A percentile compares a stretch with the other conserved stretches of the same genome.
These are phyloP conservation scores for Blastomyces silverae DNA, from an alignment of 2,329 filamentous ascomycete species.

Conservation along the genomic window DNA sequence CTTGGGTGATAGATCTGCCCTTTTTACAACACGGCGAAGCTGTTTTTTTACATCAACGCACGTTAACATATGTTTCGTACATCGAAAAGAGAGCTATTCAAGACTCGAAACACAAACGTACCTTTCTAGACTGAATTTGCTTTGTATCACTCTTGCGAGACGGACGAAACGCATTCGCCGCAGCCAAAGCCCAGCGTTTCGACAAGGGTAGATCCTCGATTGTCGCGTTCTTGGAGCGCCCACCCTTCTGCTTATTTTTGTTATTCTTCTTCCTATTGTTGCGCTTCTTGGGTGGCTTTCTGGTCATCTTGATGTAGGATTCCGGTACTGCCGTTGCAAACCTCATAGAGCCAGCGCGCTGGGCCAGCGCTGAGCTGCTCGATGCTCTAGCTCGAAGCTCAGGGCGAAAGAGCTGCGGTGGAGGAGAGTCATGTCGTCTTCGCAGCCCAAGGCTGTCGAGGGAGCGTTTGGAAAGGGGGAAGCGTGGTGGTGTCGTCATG, in stretches of 20 bases:
- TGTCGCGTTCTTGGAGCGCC: conserved; percentile 3
- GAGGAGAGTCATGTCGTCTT: neutral
- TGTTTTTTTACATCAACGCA: neutral
- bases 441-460: conserved; percentile 9
- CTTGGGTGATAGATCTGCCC: neutral
- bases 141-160: conserved; percentile 9
- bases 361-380: neutral
- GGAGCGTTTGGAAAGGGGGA: conserved; percentile 7
- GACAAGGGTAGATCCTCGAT: conserved; percentile 12
- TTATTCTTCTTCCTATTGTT: neutral
- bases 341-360: conserved; percentile 2
- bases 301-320: conserved; percentile 1
- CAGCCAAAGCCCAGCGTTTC: conserved; percentile 18
- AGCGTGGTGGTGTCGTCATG: neutral
- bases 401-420: neutral
- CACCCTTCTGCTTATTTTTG: neutral
- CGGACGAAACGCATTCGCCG: conserved; percentile 18
- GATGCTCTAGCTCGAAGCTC: neutral
- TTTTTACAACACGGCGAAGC: neutral
- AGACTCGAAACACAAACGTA: neutral
- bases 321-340: conserved; percentile 5
- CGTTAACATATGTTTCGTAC: neutral
- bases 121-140: neutral
- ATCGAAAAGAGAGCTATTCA: neutral
- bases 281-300: neutral